Percentiles rank a stretch among this genome's conserved stretches.
phyloP scores from a whole-genome alignment of 306 rosid species.

The Mimosa pudica region DNA sequence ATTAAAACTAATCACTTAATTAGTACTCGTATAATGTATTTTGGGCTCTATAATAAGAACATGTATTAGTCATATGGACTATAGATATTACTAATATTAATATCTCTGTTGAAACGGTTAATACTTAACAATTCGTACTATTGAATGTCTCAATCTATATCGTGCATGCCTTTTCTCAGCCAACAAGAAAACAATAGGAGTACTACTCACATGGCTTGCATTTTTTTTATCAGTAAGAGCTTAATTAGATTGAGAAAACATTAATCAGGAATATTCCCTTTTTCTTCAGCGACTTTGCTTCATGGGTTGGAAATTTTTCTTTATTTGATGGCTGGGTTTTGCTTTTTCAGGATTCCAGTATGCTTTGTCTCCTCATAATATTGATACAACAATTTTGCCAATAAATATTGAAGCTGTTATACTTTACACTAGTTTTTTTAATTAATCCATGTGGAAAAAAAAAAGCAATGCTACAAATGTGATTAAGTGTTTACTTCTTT shows the following conservation, averaged over 20 bases:
- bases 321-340: not conserved
- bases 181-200: too few relatives aligned
- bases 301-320: not conserved
- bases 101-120: not conserved
- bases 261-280: not conserved
- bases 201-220: not conserved
- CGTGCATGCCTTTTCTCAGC: not conserved
- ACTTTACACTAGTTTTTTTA: not conserved
- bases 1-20: too few relatives aligned
- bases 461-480: too few relatives aligned
- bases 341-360: too few relatives aligned
- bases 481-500: too few relatives aligned
- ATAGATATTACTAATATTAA: too few relatives aligned
- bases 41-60: not conserved
- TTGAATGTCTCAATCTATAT: not conserved
- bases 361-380: not conserved
- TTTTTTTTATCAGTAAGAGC: not conserved
- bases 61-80: not conserved
- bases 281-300: constrained; percentile 11
- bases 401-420: not conserved
- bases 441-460: too few relatives aligned
- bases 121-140: not conserved
- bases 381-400: not conserved
- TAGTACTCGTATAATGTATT: too few relatives aligned
- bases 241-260: not conserved